Base-by-base conservation (phyloP, 371 early-diverging fungal species). In the Parasitella parasitica region DNA sequence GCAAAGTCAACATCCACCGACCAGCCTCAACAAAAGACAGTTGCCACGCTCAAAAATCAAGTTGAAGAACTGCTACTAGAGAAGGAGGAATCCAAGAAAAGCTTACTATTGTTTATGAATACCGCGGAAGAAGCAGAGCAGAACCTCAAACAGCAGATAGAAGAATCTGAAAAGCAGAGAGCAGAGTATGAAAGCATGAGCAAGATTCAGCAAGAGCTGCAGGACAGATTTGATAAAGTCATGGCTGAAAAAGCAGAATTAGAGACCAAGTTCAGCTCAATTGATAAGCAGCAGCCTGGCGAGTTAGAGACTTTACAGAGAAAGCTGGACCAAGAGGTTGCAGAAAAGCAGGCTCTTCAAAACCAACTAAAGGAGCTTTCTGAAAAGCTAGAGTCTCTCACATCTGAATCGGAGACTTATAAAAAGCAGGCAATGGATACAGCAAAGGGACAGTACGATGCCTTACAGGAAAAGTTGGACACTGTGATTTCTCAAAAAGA, bases 11-110 rank as follows among this genome's bases (percentile, higher is more conserved):
- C 41, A 24, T 24, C 41, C 50, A 27, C 22, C 9, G 59, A 63
- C 7, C 52, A 49, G 6, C 35, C 26, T 12, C 30, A 54, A 5
- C 50, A 66, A n/a, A 70, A 57, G 41, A 24, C 62, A 9, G 28
- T 73, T 8, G 71, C 70, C 1, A 56, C 67, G 8, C 56, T 76
- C 18, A 73, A 72, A 30, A 79, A 76, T 39, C 72, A 79, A 51
- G 70, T 79, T 1, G 80, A 79, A 46, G 76, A 79, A 36, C 55
- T 79, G 1, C 59, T 74, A 4, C 34, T 76, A n/a, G 80, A 79
- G 51, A 79, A 79, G 24, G 76, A 73, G 54, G 75, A 76, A 41
- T 71, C 76, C 9, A 79, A 79, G 57, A 72, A 76, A 50, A 76
- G 68, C 30, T 46, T 79, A 5, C 30, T 74, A 22, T 70, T 69